These are phyloP conservation scores for Boletus reticulatus DNA, from an alignment of 768 basidiomycete species.

Conservation along the genomic window DNA sequence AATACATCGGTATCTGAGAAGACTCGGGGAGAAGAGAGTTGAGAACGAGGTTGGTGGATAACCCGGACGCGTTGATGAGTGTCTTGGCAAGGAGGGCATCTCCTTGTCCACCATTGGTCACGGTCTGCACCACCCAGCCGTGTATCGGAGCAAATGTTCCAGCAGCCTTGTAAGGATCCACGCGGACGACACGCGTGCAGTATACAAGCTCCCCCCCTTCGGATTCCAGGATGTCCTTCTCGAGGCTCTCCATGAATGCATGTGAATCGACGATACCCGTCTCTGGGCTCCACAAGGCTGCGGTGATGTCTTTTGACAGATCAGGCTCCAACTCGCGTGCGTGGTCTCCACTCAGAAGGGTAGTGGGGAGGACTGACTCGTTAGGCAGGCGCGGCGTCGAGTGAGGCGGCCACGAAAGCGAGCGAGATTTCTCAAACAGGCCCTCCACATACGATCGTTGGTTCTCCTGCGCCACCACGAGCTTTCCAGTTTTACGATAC, in stretches of 20 bases:
- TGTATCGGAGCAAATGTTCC: constrained; percentile 24
- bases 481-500: constrained; percentile 77
- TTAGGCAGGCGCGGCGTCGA: constrained; percentile 26
- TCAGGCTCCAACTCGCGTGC: constrained; percentile 80
- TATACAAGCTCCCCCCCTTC: constrained; percentile 70
- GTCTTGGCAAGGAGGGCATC: constrained; percentile 73
- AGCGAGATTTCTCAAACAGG: constrained; percentile 61
- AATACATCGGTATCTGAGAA: constrained; percentile 69
- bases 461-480: constrained; percentile 73
- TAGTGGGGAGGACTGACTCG: constrained; percentile 52
- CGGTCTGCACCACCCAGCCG: constrained; percentile 89
- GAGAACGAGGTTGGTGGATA: constrained; percentile 67
- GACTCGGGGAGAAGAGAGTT: constrained; percentile 63
- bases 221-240: constrained; percentile 74
- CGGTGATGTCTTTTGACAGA: constrained; percentile 64
- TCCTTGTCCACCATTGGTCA: constrained; percentile 49
- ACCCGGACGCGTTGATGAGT: constrained; percentile 80
- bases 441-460: constrained; percentile 71
- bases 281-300: constrained; percentile 77
- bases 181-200: constrained; percentile 78
- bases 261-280: constrained; percentile 94
- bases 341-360: constrained; percentile 64
- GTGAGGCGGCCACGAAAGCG: constrained; percentile 49
- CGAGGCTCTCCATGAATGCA: constrained; percentile 76
- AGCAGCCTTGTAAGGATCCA: constrained; percentile 58